Evolutionary conservation across 257 asterid genomes (phyloP), one percentile per base, ranked within the genome.

Genomic region (Solanum rostratum): DNA sequence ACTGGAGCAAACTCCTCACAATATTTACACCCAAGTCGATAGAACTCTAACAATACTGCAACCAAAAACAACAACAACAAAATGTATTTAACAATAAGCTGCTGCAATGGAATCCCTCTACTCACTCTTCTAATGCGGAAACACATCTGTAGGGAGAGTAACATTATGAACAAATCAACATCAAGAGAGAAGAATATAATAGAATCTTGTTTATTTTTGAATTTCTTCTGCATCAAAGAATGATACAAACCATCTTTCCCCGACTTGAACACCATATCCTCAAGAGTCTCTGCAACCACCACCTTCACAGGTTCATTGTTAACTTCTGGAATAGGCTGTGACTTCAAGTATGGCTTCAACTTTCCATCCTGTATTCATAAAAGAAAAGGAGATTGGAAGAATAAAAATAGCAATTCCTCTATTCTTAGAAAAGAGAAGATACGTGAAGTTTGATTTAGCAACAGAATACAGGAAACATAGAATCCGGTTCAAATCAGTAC

Each of bases 11-110:
- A 88, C 63, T 87, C 80, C 92, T 93, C 86, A 94, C 98, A 93
- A 90, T 94, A 96, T 85, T 95, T 94, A 79, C 98, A 94, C 95
- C 97, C 93, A 12, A 97, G 97, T 49, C 96, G 94, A 82, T 95
- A 93, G 88, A 95, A 94, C 83, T 94, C 96, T 1, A 95, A 79
- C 73, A 95, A 86, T 85, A 95, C 97, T 93, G 94, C 49, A 79
- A 83, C 24, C 63, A 22, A 33, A 12, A 27, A 22, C 59, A 73
- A 8, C 37, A 49, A 33, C 24, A 76, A 16, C 45, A 74, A 78
- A 16, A 50, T 27, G 27, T 71, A n/a, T 37, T 41, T 20, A 19
- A 41, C 54, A 39, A 27, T 49, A 49, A 8, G 49, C 46, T 66
- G 76, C 46, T 66, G 76, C 46, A 30, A 39, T 16, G 30, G 11